phyloP scores from a whole-genome alignment of 345 rosid genomes.

The Salix caprea region DNA sequence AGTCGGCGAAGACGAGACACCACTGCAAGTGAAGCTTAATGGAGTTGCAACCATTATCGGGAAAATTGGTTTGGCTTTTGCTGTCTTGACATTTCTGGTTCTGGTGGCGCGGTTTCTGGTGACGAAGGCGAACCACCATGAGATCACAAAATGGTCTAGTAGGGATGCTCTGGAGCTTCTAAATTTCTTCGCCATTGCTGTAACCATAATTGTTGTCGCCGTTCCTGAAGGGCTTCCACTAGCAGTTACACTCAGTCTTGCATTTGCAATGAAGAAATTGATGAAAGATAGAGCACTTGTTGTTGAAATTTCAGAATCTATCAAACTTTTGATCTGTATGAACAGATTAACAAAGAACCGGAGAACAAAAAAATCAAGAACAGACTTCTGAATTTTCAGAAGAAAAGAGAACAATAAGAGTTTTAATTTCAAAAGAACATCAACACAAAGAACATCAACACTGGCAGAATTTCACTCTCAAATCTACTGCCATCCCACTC shows the following conservation, averaged over 20 bases:
- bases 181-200: constrained; percentile 80
- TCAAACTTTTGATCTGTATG: too few relatives aligned
- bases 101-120: constrained; percentile 56
- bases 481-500: too few relatives aligned
- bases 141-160: constrained; percentile 52
- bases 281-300: constrained; percentile 87
- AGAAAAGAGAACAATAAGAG: too few relatives aligned
- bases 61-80: constrained; percentile 77
- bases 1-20: constrained; percentile 35
- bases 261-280: constrained; percentile 90
- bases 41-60: constrained; percentile 96
- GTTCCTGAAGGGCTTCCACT: constrained; percentile 96
- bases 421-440: too few relatives aligned
- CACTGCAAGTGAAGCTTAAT: constrained; percentile 90
- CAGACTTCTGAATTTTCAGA: too few relatives aligned
- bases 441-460: too few relatives aligned
- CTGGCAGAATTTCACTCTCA: too few relatives aligned
- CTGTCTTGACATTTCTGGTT: constrained; percentile 68
- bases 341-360: too few relatives aligned
- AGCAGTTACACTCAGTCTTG: constrained; percentile 93
- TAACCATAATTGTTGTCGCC: constrained; percentile 91
- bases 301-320: too few relatives aligned
- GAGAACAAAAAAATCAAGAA: too few relatives aligned
- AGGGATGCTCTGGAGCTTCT: constrained; percentile 65
- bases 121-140: constrained; percentile 43